Percentiles rank a stretch among this genome's conserved stretches.
These are phyloP conservation scores for Pouteria campechiana DNA, from an alignment of 179 eudicot species.

Conservation along the genomic window DNA sequence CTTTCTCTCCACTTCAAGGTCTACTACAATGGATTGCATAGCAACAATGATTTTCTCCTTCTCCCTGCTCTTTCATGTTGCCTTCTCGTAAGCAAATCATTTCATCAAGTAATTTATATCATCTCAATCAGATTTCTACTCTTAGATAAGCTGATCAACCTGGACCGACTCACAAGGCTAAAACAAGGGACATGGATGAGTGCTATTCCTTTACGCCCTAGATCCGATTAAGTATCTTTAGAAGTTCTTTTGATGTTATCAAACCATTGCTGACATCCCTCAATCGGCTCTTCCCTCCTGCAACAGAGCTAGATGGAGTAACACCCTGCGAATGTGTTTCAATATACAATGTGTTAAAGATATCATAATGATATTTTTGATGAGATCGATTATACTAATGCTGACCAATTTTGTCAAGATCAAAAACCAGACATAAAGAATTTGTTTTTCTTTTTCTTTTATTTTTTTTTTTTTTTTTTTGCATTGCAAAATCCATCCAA, in stretches of 20 bases:
- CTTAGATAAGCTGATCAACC: constrained; percentile 47
- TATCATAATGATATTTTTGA: no score
- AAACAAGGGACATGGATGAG: constrained; percentile 73
- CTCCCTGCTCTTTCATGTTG: constrained; percentile 51
- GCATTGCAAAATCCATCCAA: no score
- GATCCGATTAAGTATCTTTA: constrained; percentile 70
- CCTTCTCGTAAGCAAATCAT: constrained; percentile 57
- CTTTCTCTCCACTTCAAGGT: constrained; percentile 57
- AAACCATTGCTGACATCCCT: constrained; percentile 80
- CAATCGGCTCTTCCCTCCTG: constrained; percentile 38
- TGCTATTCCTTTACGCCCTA: constrained; percentile 60
- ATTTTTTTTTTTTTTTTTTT: no score
- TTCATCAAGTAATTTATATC: constrained; percentile 33
- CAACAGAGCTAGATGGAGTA: constrained; percentile 22
- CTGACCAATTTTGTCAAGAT: no score
- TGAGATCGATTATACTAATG: neutral
- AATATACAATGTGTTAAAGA: constrained; percentile 28
- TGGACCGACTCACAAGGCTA: constrained; percentile 70
- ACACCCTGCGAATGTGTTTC: constrained; percentile 48
- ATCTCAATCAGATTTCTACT: constrained; percentile 17
- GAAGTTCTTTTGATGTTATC: constrained; percentile 86
- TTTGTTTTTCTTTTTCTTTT: neutral
- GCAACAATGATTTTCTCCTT: constrained; percentile 37
- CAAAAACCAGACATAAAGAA: neutral
- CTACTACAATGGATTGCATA: constrained; percentile 30